Base-by-base conservation (phyloP, 1,284 basidiomycete species). In the Melanopsichium pennsylvanicum region DNA sequence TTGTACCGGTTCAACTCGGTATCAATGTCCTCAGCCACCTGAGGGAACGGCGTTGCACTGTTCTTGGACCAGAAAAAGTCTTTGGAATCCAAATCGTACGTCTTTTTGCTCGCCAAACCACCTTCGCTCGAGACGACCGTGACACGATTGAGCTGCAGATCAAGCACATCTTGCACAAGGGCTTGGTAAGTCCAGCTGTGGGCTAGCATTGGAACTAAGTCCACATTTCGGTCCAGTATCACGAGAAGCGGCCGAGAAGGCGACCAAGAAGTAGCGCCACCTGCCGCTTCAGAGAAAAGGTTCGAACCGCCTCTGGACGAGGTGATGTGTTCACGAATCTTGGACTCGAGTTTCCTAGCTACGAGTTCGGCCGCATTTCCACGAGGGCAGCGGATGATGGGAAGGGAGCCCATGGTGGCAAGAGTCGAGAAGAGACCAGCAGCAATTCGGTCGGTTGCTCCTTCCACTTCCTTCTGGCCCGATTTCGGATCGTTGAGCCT, bases 141-240 rank as follows among this genome's bases (percentile, higher is more conserved):
- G 15, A 98, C 94, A 11, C 95, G 88, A 82, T 98, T 98, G 15
- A 99, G 86, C 82, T 93, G 95, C 85, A 98, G 93, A 54, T 96
- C 91, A 25, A 99, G 87, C 60, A 97, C 97, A 79, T 99, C 96
- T 41, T 95, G 95, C 0, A 97, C 92, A 18, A 99, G 87, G 0
- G 96, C 93, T 83, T 99, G 96, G 78, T 99, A 99, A 25, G 96
- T 98, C 96, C 96, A 99, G 2, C 93, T 94, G 80, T 99, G 96
- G 2, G 92, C 91, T 13, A 99, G 83, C 86, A 96, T 93, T 4
- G 96, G 91, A 1, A 95, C 90, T 13, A 99, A 85, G 80, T 99
- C 96, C 43, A 98, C 86, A 74, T 97, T 98, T 26, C 96, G 87
- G 80, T 99, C 96, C 49, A 98, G 84, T 39, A 99, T 88, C 41